Percentiles rank a stretch among this genome's conserved stretches.
Evolutionary conservation across 306 rosid genomes (phyloP).

Genomic region (Glycine soja): DNA sequence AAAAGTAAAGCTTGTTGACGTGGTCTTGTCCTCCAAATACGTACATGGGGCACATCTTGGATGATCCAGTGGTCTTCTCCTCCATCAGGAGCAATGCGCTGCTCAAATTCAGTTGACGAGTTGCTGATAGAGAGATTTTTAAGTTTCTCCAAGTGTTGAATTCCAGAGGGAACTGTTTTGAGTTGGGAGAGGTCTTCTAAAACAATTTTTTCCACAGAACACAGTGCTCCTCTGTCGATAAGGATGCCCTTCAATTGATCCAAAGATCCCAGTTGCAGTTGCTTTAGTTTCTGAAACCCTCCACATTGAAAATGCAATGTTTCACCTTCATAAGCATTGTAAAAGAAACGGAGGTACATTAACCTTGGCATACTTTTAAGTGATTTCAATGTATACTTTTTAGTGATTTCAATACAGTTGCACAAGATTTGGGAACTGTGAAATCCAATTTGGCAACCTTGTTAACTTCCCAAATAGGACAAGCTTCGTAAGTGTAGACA

Average conservation of each 20-base stretch:
- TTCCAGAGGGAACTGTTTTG: neutral
- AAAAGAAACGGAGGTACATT: neutral
- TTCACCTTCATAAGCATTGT: neutral
- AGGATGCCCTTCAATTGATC: neutral
- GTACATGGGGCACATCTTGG: no score
- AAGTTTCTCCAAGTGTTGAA: no score
- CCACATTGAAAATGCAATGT: neutral
- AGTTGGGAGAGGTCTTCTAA: neutral
- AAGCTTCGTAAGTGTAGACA: neutral
- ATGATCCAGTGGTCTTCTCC: no score
- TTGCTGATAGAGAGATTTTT: no score
- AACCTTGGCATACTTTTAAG: neutral
- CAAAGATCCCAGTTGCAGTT: accelerated
- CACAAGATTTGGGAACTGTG: neutral
- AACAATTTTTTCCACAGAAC: neutral
- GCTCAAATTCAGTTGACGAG: no score
- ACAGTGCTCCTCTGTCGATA: neutral
- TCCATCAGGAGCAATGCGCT: no score
- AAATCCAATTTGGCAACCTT: neutral
- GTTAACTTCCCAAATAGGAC: accelerated
- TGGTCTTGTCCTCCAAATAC: no score
- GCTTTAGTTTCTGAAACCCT: neutral
- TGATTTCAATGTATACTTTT: no score
- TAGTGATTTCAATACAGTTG: no score
- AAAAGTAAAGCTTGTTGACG: no score